A percentile compares a stretch with the other conserved stretches of the same genome.
Evolutionary conservation across 2,329 filamentous ascomycete species (phyloP).

Genomic region (Hymenoscyphus linearis): DNA sequence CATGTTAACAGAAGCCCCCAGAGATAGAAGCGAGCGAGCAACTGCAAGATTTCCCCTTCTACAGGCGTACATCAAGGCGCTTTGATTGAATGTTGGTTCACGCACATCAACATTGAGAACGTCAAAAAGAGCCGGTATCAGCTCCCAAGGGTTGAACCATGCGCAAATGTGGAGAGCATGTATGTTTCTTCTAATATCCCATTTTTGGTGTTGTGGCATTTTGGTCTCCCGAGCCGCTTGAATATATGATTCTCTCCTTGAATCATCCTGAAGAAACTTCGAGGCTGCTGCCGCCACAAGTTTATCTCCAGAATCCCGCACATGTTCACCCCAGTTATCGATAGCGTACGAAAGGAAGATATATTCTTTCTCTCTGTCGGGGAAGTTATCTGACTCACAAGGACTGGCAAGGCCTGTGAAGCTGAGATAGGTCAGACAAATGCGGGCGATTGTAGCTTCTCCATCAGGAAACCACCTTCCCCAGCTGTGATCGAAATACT

Average conservation of each 20-base stretch:
- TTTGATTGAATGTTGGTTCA: slow-evolving; percentile 27
- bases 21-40: slow-evolving; percentile 19
- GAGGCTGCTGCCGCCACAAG: slow-evolving; percentile 6
- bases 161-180: slow-evolving; percentile 19
- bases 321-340: slow-evolving; percentile 25
- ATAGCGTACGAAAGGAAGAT: slow-evolving; percentile 25
- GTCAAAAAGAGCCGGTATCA: slow-evolving; percentile 9
- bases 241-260: slow-evolving; percentile 17
- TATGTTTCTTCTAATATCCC: slow-evolving; percentile 18
- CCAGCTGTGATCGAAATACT: slow-evolving; percentile 13
- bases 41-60: slow-evolving; percentile 30
- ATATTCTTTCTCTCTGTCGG: slow-evolving; percentile 12
- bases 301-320: slow-evolving; percentile 9
- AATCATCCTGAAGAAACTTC: slow-evolving; percentile 11
- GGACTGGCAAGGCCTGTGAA: slow-evolving; percentile 13
- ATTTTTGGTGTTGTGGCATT: slow-evolving; percentile 14
- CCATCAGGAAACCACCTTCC: slow-evolving; percentile 11
- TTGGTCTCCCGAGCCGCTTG: slow-evolving; percentile 17
- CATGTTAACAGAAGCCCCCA: slow-evolving; percentile 13
- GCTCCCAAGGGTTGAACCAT: slow-evolving; percentile 14
- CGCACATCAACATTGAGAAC: slow-evolving; percentile 8
- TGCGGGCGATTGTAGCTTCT: slow-evolving; percentile 10
- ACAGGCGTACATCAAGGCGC: slow-evolving; percentile 31
- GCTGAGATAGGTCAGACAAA: slow-evolving; percentile 13
- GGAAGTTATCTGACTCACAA: slow-evolving; percentile 12